These are phyloP conservation scores for Voacanga thouarsii DNA, from an alignment of 257 asterid species.

Conservation along the genomic window DNA sequence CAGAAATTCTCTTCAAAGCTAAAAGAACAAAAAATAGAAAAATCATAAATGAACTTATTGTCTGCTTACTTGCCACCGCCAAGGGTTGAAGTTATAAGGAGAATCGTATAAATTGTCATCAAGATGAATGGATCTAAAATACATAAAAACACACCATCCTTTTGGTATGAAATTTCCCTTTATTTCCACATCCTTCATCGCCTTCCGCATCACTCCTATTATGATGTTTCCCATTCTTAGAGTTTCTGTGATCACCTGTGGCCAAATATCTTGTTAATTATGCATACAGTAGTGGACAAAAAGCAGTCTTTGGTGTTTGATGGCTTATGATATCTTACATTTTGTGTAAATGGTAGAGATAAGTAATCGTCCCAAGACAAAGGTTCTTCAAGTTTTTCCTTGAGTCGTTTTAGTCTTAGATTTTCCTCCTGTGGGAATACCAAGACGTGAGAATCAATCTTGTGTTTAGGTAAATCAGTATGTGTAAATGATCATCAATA, in stretches of 20 bases:
- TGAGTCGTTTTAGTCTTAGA: conserved; percentile 42
- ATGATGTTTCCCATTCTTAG: conserved; percentile 84
- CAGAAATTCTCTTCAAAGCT: neutral
- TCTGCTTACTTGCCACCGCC: conserved; percentile 96
- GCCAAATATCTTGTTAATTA: neutral
- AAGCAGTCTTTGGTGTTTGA: too few relatives aligned
- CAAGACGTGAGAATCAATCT: too few relatives aligned
- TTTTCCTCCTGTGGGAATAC: conserved; percentile 61
- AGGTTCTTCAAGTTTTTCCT: conserved; percentile 61
- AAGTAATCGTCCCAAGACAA: conserved; percentile 64
- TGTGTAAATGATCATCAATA: too few relatives aligned
- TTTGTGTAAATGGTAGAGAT: conserved; percentile 73
- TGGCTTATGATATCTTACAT: conserved; percentile 34
- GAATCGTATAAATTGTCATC: conserved; percentile 57
- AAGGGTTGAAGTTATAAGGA: conserved; percentile 75
- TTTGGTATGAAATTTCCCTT: conserved; percentile 74
- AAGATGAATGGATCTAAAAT: conserved; percentile 87
- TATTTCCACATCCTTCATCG: conserved; percentile 79
- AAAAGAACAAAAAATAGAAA: neutral
- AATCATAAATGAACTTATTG: too few relatives aligned
- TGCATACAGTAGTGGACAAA: too few relatives aligned
- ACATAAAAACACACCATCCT: conserved; percentile 77
- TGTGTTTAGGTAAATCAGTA: too few relatives aligned
- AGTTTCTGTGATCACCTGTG: conserved; percentile 88
- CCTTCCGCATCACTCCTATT: conserved; percentile 82